These are phyloP conservation scores for Heliamphora pulchella DNA, from an alignment of 179 eudicot genomes.

Conservation along the genomic window DNA sequence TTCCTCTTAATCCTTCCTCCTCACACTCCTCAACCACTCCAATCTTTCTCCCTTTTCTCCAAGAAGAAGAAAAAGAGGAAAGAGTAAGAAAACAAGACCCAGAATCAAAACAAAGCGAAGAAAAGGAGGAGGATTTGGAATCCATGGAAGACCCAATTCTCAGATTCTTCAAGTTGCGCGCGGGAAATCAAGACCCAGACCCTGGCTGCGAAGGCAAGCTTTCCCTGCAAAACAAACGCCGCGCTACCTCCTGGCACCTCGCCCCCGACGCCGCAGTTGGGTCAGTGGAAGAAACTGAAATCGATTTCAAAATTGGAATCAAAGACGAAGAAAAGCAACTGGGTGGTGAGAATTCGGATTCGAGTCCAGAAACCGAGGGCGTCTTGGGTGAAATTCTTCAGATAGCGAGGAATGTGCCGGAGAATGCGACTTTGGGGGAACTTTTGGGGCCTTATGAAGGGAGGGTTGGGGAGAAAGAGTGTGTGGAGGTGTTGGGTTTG, in stretches of 20 bases:
- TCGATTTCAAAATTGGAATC: slow-evolving; percentile 5
- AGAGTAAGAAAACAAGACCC: slow-evolving; percentile 21
- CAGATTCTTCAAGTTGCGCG: slow-evolving; percentile 56
- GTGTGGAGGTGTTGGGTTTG: slow-evolving; percentile 54
- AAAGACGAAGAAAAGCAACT: background rate
- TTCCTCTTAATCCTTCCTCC: slow-evolving; percentile 17
- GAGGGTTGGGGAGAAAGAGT: slow-evolving; percentile 48
- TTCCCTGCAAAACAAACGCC: slow-evolving; percentile 54
- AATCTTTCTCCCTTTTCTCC: slow-evolving; percentile 61
- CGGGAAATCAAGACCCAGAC: slow-evolving; percentile 44
- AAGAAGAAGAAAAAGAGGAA: slow-evolving; percentile 26
- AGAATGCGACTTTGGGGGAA: slow-evolving; percentile 68
- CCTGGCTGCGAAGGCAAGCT: slow-evolving; percentile 50
- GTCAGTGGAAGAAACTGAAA: slow-evolving; percentile 15
- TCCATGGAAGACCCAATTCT: slow-evolving; percentile 50
- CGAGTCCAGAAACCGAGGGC: slow-evolving; percentile 28
- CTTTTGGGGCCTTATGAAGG: slow-evolving; percentile 50
- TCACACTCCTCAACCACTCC: slow-evolving; percentile 25
- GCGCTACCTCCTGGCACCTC: slow-evolving; percentile 64
- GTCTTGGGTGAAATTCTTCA: slow-evolving; percentile 46
- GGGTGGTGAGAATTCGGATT: slow-evolving; percentile 16
- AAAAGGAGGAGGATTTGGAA: slow-evolving; percentile 20
- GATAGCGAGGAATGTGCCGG: slow-evolving; percentile 50
- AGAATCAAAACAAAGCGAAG: slow-evolving; percentile 14
- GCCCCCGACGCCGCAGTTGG: slow-evolving; percentile 15